Evolutionary conservation across 768 basidiomycete species (phyloP), one percentile per base, ranked within the genome.

Genomic region (Nevesoporus exiguus): DNA sequence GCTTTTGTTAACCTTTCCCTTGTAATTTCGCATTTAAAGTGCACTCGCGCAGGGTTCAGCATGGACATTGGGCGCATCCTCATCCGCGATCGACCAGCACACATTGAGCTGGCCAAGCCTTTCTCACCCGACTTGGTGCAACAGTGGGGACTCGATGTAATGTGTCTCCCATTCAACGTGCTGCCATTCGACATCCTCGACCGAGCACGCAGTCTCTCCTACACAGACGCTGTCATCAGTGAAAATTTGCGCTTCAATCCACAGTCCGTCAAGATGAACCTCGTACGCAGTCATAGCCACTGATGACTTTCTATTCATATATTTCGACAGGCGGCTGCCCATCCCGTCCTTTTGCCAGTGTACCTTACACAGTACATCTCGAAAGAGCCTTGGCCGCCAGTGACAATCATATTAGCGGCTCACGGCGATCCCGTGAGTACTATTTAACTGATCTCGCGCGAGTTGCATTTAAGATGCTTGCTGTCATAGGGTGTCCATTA

Each of bases 311-410:
- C 33, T 24, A 45, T 48, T 45, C 52, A 52, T 30, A 61, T 40
- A 33, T 49, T 49, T 55, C 25, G 37, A 51, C 59, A 84, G 84
- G 71, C 80, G 19, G 77, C 83, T 22, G 82, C 79, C 34, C 84
- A 81, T 57, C 85, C 85, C 3, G 71, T 87, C 30, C 74, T 87
- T 21, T 65, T 87, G n/a, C 85, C 85, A 5, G 63, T 85, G 5
- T 88, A 86, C 66, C 69, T 86, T 10, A 76, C 74, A 19, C 77
- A 78, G 58, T 86, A 84, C 61, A 60, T 76, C 47, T 59, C 67
- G 7, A 42, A 54, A 7, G 52, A 62, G 14, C 66, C 62, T 25
- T 70, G 66, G 55, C 64, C 64, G 1, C 59, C 63, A 5, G 54
- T 71, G 30, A 72, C 71, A 3, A 49, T 71, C 2, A 56, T 73